Evolutionary conservation across 306 rosid species (phyloP).

Genomic region (Rubus idaeus): DNA sequence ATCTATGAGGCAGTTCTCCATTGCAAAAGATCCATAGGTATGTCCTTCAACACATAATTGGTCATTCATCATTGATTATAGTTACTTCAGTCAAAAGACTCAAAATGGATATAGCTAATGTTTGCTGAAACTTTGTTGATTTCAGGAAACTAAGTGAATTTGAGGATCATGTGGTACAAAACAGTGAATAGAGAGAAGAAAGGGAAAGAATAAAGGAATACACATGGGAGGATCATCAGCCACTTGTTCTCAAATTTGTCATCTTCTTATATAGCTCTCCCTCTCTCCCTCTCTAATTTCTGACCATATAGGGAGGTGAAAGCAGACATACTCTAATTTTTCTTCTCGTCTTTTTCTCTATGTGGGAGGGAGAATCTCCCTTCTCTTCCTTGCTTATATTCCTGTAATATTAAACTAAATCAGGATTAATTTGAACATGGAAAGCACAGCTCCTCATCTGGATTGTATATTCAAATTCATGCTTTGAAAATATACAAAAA

Average conservation of each 20-base stretch:
- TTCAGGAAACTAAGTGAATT: slow-evolving; percentile 50
- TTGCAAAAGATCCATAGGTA: slow-evolving; percentile 96
- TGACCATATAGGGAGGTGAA: slow-evolving; percentile 16
- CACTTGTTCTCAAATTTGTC: slow-evolving; percentile 53
- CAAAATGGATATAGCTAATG: background rate
- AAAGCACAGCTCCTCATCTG: background rate
- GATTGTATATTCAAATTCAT: background rate
- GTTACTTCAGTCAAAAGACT: background rate
- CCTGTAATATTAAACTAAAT: slow-evolving; percentile 15
- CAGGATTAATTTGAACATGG: slow-evolving; percentile 5
- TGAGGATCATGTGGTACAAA: slow-evolving; percentile 24
- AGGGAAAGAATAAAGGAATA: slow-evolving; percentile 27
- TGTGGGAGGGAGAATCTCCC: slow-evolving; percentile 35
- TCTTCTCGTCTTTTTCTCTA: slow-evolving; percentile 32
- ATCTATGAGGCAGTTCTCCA: slow-evolving; percentile 97
- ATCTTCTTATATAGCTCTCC: slow-evolving; percentile 13
- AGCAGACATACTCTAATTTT: slow-evolving; percentile 28
- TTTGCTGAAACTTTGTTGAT: slow-evolving; percentile 10
- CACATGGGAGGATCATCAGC: slow-evolving; percentile 59
- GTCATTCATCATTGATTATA: background rate
- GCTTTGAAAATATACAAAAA: background rate
- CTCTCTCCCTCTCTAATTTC: background rate
- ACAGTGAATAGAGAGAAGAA: slow-evolving; percentile 24
- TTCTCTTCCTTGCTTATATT: slow-evolving; percentile 23
- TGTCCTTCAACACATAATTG: slow-evolving; percentile 2